These are phyloP conservation scores for Musa beccarii DNA, from an alignment of 176 grass and related monocot species.

Conservation along the genomic window DNA sequence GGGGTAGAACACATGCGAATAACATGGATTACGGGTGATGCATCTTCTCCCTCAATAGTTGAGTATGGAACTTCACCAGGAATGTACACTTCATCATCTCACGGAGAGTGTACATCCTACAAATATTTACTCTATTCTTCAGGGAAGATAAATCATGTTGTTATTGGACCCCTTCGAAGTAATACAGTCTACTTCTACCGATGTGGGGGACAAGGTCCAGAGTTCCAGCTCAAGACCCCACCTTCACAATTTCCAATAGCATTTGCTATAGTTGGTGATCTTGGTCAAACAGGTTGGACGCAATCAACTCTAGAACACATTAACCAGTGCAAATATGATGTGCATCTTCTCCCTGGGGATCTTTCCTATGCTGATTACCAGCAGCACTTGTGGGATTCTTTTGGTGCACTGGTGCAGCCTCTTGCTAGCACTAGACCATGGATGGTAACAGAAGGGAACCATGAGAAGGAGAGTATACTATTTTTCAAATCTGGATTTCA, in stretches of 20 bases:
- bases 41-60: constrained; percentile 59
- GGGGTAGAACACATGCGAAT: constrained; percentile 79
- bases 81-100: constrained; percentile 41
- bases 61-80: constrained; percentile 66
- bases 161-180: constrained; percentile 66
- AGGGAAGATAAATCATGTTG: constrained; percentile 81
- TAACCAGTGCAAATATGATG: constrained; percentile 62
- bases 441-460: constrained; percentile 98
- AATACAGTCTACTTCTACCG: constrained; percentile 64
- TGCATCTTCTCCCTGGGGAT: constrained; percentile 84
- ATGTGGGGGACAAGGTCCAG: constrained; percentile 62
- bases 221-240: constrained; percentile 74
- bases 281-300: constrained; percentile 89
- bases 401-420: constrained; percentile 72
- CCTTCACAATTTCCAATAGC: constrained; percentile 70
- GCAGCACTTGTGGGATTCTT: constrained; percentile 91
- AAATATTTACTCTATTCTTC: constrained; percentile 75
- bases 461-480: constrained; percentile 81
- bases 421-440: constrained; percentile 77
- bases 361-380: constrained; percentile 94
- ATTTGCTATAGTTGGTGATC: constrained; percentile 85
- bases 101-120: constrained; percentile 79
- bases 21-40: constrained; percentile 62
- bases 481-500: constrained; percentile 62
- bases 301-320: constrained; percentile 69